These are phyloP conservation scores for Hydrangea macrophylla DNA, from an alignment of 148 eudicot genomes.

Conservation along the genomic window DNA sequence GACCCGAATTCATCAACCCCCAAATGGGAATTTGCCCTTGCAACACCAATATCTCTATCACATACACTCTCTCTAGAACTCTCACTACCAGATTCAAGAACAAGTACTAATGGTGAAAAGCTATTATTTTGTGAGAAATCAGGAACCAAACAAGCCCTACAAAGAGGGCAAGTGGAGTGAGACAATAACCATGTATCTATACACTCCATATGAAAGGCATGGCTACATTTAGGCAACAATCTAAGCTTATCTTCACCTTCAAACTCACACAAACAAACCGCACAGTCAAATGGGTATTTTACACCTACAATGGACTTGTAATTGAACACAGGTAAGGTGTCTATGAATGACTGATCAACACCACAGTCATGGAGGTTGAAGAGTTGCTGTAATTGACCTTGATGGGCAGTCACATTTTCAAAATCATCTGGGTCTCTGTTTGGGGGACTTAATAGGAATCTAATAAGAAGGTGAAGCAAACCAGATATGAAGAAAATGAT, in stretches of 20 bases:
- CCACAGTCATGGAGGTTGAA: slow-evolving; percentile 85
- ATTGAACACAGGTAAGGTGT: slow-evolving; percentile 65
- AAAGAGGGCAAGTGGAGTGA: slow-evolving; percentile 93
- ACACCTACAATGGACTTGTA: slow-evolving; percentile 74
- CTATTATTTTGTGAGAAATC: slow-evolving; percentile 28
- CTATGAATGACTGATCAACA: slow-evolving; percentile 83
- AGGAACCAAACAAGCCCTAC: slow-evolving; percentile 52
- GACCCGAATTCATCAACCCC: slow-evolving; percentile 29
- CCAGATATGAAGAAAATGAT: slow-evolving; percentile 78
- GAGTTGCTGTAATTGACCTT: slow-evolving; percentile 84
- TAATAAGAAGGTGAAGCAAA: slow-evolving; percentile 64
- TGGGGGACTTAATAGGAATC: slow-evolving; percentile 52
- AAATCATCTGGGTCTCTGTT: slow-evolving; percentile 49
- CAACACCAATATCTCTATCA: slow-evolving; percentile 28
- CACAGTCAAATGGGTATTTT: slow-evolving; percentile 85
- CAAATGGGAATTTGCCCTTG: slow-evolving; percentile 33
- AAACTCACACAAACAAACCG: slow-evolving; percentile 87
- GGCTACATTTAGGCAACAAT: slow-evolving; percentile 83
- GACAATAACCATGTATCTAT: slow-evolving; percentile 92
- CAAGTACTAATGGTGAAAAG: slow-evolving; percentile 54
- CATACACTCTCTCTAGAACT: slow-evolving; percentile 48
- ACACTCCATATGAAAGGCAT: slow-evolving; percentile 90
- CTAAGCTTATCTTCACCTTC: slow-evolving; percentile 68
- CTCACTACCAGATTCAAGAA: slow-evolving; percentile 71
- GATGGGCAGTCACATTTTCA: slow-evolving; percentile 54